Evolutionary conservation across 1,284 basidiomycete species (phyloP).

Genomic region (Ganoderma sinense): DNA sequence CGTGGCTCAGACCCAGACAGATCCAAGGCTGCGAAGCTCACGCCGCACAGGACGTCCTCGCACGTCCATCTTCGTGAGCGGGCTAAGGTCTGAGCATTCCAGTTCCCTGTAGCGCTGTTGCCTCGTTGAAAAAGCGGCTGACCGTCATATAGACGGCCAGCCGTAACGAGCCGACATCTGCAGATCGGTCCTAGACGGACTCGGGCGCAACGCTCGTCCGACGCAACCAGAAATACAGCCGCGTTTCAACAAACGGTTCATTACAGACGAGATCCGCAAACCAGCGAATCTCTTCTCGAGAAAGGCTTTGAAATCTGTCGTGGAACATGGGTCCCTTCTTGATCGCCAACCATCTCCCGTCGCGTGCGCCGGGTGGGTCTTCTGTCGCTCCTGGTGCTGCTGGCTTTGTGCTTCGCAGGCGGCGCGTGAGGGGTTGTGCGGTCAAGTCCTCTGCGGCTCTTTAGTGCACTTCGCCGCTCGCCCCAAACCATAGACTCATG

Average conservation of each 20-base stretch:
- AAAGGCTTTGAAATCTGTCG: not conserved
- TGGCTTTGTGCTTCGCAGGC: not conserved
- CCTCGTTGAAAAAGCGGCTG: not conserved
- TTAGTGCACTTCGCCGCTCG: constrained; percentile 18
- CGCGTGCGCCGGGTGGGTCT: not conserved
- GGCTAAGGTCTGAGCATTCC: constrained; percentile 4
- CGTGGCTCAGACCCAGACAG: constrained; percentile 8
- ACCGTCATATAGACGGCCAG: not conserved
- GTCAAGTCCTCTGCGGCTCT: not conserved
- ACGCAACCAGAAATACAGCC: not conserved
- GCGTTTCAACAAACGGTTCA: not conserved
- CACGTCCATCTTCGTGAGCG: constrained; percentile 13
- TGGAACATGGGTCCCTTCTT: not conserved
- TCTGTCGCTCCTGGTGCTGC: not conserved
- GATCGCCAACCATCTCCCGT: not conserved
- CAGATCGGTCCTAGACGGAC: constrained; percentile 1
- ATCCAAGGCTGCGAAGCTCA: constrained; percentile 4
- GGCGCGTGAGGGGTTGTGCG: not conserved
- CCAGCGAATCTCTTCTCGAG: not conserved
- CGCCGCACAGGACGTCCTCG: constrained; percentile 2
- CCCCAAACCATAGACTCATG: not conserved
- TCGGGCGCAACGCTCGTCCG: not conserved
- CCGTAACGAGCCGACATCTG: not conserved
- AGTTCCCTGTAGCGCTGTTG: not conserved
- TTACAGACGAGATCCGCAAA: not conserved